Evolutionary conservation across 371 early-diverging fungal genomes (phyloP).

Genomic region (Parasitella parasitica): DNA sequence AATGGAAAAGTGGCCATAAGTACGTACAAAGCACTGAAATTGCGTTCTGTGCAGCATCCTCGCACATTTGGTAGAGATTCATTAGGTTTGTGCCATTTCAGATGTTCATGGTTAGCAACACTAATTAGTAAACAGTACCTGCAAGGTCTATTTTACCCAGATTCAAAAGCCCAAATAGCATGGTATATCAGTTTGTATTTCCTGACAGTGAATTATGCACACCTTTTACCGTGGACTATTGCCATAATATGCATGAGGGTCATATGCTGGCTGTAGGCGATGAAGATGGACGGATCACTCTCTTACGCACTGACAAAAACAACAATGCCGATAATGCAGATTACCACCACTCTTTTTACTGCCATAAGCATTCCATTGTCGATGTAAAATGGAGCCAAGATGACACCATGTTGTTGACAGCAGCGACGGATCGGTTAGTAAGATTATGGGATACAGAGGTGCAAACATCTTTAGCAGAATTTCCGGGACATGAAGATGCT

Average conservation of each 20-base stretch:
- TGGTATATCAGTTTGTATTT: constrained; percentile 18
- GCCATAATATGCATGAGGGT: constrained; percentile 28
- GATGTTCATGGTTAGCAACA: background rate
- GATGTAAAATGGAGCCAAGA: constrained; percentile 61
- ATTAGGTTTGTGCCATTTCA: background rate
- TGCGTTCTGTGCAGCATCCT: background rate
- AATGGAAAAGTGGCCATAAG: background rate
- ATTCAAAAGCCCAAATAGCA: constrained; percentile 4
- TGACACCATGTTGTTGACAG: constrained; percentile 54
- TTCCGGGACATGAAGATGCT: constrained; percentile 54
- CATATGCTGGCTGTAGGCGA: constrained; percentile 63
- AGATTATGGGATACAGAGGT: constrained; percentile 66
- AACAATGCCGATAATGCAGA: constrained; percentile 32
- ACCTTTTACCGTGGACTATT: constrained; percentile 13
- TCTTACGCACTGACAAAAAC: constrained; percentile 53
- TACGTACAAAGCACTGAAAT: background rate
- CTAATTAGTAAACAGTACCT: constrained; percentile 2
- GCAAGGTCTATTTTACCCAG: constrained; percentile 3
- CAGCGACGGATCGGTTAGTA: constrained; percentile 59
- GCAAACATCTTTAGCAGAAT: constrained; percentile 34
- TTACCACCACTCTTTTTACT: constrained; percentile 7
- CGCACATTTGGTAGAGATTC: constrained; percentile 6
- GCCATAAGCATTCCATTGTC: constrained; percentile 58
- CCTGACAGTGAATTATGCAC: constrained; percentile 21
- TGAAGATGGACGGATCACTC: constrained; percentile 57